Evolutionary conservation across 192 early-diverging fungal genomes (phyloP).

Genomic region (Tieghemiomyces parasiticus): DNA sequence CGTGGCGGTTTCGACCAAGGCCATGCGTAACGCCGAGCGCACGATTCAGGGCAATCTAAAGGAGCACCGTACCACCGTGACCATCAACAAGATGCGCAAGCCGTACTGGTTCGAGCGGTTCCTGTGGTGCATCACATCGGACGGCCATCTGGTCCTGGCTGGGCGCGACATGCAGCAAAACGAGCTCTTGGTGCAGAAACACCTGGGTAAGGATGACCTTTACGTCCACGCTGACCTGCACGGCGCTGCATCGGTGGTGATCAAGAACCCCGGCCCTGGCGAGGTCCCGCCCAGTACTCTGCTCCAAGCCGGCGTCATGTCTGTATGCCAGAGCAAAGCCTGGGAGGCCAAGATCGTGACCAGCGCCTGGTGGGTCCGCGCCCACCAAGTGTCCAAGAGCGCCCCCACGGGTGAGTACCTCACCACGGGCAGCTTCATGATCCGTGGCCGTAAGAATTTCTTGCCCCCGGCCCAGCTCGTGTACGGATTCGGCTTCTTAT

Average conservation of each 20-base stretch:
- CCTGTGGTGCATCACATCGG: slow-evolving; percentile 84
- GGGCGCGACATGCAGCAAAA: slow-evolving; percentile 89
- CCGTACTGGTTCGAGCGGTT: slow-evolving; percentile 99
- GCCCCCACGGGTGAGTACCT: slow-evolving; percentile 87
- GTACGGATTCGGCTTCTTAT: slow-evolving; percentile 92
- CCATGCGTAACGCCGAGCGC: slow-evolving; percentile 76
- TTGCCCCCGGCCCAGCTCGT: slow-evolving; percentile 86
- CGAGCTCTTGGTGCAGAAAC: slow-evolving; percentile 71
- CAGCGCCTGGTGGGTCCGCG: slow-evolving; percentile 86
- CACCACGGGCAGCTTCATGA: slow-evolving; percentile 83
- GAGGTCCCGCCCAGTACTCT: slow-evolving; percentile 77
- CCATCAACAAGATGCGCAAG: slow-evolving; percentile 74
- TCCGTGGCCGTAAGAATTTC: slow-evolving; percentile 87
- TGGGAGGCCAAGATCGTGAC: slow-evolving; percentile 97
- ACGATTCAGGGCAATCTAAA: slow-evolving; percentile 76
- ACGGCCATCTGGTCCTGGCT: slow-evolving; percentile 85
- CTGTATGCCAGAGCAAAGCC: slow-evolving; percentile 81
- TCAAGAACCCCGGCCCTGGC: slow-evolving; percentile 53
- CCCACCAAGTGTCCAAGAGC: slow-evolving; percentile 74
- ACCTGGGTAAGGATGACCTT: slow-evolving; percentile 53
- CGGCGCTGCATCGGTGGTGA: slow-evolving; percentile 75
- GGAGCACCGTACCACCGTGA: slow-evolving; percentile 52
- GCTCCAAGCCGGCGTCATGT: slow-evolving; percentile 91
- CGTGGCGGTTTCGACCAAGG: slow-evolving; percentile 64
- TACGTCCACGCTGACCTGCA: slow-evolving; percentile 91